phyloP scores from a whole-genome alignment of 768 basidiomycete species.

The Gautieria morchelliformis region DNA sequence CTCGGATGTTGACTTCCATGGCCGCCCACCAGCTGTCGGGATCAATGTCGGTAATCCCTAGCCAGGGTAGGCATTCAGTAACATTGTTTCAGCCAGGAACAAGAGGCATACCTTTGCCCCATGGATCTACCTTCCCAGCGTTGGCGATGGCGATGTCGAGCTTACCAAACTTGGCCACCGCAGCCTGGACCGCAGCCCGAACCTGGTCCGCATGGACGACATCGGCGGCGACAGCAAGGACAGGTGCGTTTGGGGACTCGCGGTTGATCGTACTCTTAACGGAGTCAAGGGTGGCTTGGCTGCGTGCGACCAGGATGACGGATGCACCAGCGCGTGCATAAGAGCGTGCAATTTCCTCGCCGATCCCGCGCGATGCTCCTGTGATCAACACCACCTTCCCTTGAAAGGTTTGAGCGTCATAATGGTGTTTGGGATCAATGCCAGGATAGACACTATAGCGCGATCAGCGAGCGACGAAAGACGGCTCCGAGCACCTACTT shows the following conservation, averaged over 20 bases:
- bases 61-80: background rate
- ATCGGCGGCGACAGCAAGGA: conserved; percentile 18
- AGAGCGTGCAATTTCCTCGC: conserved; percentile 16
- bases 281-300: conserved; percentile 9
- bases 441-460: conserved; percentile 19
- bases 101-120: background rate
- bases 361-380: conserved; percentile 21
- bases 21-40: conserved; percentile 3
- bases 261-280: conserved; percentile 15
- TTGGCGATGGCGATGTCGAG: conserved; percentile 22
- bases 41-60: conserved; percentile 8
- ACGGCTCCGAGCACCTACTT: too few species aligned
- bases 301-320: conserved; percentile 19
- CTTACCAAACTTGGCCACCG: conserved; percentile 16
- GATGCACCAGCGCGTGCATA: conserved; percentile 21
- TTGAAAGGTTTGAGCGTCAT: conserved; percentile 11
- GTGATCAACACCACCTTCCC: conserved; percentile 22
- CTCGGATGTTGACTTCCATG: too few species aligned
- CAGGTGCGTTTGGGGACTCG: conserved; percentile 5
- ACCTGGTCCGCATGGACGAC: conserved; percentile 15
- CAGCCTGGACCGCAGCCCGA: conserved; percentile 15
- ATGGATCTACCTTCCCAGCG: conserved; percentile 13
- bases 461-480: conserved; percentile 5
- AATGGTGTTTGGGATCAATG: conserved; percentile 17
- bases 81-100: background rate